Evolutionary conservation across 129 eudicot genomes (phyloP).

Genomic region (Centella asiatica): DNA sequence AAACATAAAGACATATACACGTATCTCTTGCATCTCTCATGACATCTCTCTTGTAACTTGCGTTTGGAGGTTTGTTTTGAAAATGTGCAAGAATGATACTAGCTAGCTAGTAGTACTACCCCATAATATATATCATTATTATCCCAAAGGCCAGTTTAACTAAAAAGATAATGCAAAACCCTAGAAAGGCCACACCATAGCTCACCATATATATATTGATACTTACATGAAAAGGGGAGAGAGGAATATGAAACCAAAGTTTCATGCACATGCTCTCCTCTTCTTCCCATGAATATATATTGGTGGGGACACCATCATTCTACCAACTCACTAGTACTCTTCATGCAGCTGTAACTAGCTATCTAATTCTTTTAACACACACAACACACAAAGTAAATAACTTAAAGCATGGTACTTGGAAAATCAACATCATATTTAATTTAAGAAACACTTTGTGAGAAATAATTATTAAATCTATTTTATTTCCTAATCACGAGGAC

Average conservation of each 20-base stretch:
- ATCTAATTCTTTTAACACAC: too few species aligned
- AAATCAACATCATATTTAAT: too few species aligned
- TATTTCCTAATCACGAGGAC: slow-evolving; percentile 7
- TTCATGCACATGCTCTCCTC: slow-evolving; percentile 36
- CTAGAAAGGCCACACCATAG: slow-evolving; percentile 22
- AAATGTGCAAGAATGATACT: slow-evolving; percentile 7
- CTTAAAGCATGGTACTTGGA: not conserved
- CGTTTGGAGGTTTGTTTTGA: slow-evolving; percentile 11
- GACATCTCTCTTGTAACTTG: slow-evolving; percentile 6
- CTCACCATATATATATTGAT: slow-evolving; percentile 21
- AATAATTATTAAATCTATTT: slow-evolving; percentile 1
- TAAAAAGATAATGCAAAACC: not conserved
- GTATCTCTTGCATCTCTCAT: not conserved
- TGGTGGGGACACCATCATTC: slow-evolving; percentile 12
- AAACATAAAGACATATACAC: too few species aligned
- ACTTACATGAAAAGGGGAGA: slow-evolving; percentile 29
- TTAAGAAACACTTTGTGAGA: not conserved
- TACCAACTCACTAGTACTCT: slow-evolving; percentile 9
- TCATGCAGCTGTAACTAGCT: not conserved
- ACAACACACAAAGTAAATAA: too few species aligned
- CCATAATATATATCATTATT: too few species aligned
- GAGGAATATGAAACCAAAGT: slow-evolving; percentile 22
- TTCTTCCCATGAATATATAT: slow-evolving; percentile 16
- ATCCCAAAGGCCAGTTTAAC: slow-evolving; percentile 15
- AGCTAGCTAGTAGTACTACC: too few species aligned